phyloP scores from a whole-genome alignment of 768 basidiomycete species.

The Tricholoma bakamatsutake region DNA sequence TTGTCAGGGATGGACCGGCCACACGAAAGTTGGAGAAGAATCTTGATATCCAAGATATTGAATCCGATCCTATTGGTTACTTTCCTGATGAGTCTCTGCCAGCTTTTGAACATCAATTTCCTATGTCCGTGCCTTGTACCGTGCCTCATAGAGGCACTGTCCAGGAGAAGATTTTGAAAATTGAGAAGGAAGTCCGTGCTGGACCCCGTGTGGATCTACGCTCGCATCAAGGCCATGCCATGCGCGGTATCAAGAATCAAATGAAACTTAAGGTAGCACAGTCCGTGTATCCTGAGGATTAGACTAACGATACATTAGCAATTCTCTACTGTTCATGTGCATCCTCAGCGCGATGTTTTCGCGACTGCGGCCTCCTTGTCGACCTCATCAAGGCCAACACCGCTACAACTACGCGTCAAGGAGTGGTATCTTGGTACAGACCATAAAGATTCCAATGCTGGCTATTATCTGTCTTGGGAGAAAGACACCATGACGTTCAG shows the following conservation, averaged over 20 bases:
- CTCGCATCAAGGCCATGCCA: background rate
- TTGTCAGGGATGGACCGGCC: constrained; percentile 9
- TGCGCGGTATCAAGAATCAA: constrained; percentile 1
- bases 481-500: constrained; percentile 2
- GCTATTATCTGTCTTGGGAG: constrained; percentile 2
- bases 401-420: constrained; percentile 13
- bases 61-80: constrained; percentile 11
- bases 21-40: constrained; percentile 8
- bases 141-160: constrained; percentile 3
- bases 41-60: background rate
- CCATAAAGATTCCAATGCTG: constrained; percentile 6
- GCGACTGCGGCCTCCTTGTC: background rate
- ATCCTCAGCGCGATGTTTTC: background rate
- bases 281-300: background rate
- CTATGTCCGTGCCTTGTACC: too few species aligned
- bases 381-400: background rate
- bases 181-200: background rate
- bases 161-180: background rate
- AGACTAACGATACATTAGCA: background rate
- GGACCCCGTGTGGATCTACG: constrained; percentile 9
- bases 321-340: too few species aligned
- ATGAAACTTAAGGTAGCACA: constrained; percentile 15
- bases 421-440: constrained; percentile 21
- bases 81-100: constrained; percentile 1
- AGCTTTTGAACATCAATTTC: background rate